Evolutionary conservation across 768 basidiomycete species (phyloP).

Genomic region (Cubamyces sp.): DNA sequence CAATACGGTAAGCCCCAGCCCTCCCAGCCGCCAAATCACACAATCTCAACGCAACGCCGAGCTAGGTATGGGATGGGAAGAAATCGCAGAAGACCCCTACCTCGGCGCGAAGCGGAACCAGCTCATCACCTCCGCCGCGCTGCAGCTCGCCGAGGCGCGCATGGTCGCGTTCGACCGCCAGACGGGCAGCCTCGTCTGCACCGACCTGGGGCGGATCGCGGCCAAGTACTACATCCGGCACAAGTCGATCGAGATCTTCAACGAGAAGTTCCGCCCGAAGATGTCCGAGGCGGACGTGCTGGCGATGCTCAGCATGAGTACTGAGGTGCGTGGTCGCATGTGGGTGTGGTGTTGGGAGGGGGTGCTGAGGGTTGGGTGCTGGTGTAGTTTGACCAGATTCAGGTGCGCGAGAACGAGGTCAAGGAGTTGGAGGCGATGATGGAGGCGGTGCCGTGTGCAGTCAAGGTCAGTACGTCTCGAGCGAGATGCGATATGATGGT

Average conservation of each 20-base stretch:
- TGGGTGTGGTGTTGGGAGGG: background rate
- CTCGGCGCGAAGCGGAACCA: constrained; percentile 71
- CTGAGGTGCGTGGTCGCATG: constrained; percentile 63
- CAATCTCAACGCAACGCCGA: background rate
- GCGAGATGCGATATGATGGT: background rate
- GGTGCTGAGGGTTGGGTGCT: background rate
- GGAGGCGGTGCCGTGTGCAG: constrained; percentile 73
- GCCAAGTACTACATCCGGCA: constrained; percentile 95
- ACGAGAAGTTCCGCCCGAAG: constrained; percentile 67
- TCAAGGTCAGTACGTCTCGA: constrained; percentile 57
- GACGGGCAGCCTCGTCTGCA: constrained; percentile 65
- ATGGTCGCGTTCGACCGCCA: constrained; percentile 82
- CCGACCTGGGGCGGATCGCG: constrained; percentile 95
- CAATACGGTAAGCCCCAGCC: constrained; percentile 62
- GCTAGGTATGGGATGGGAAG: constrained; percentile 75
- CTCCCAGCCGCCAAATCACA: background rate
- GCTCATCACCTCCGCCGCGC: constrained; percentile 68
- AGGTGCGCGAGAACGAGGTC: constrained; percentile 87
- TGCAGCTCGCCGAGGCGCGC: constrained; percentile 62
- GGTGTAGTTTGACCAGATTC: constrained; percentile 88
- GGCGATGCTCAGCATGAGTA: constrained; percentile 83
- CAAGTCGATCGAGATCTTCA: constrained; percentile 86
- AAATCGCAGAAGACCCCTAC: constrained; percentile 68
- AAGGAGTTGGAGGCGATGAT: constrained; percentile 78
- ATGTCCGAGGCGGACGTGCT: constrained; percentile 96